Conservation (phyloP, 2,329 filamentous ascomycete genomes). For the Colletotrichum somersetense region DNA sequence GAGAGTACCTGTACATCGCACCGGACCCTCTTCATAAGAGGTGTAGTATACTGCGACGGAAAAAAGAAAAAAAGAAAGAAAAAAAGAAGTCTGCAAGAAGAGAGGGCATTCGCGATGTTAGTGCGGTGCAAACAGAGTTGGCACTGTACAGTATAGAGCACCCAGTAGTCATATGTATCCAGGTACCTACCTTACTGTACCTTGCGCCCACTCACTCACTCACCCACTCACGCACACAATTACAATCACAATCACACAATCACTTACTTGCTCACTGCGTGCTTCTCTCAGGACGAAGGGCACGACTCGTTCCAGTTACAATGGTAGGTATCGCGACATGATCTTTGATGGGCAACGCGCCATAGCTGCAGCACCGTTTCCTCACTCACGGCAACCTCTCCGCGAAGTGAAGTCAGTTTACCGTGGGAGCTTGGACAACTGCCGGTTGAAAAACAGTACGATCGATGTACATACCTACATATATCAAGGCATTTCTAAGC, state of each 20-base stretch:
- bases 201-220: not conserved
- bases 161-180: not conserved
- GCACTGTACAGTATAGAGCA: conserved; percentile 8
- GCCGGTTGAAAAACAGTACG: not conserved
- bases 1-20: not conserved
- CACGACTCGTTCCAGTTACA: not conserved
- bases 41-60: not conserved
- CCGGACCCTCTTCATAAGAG: not conserved
- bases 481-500: not conserved
- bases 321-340: not conserved
- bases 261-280: not conserved
- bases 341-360: not conserved
- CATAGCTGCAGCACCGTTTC: too few species aligned
- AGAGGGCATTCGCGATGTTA: conserved; percentile 17
- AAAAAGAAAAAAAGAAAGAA: not conserved
- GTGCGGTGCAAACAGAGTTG: not conserved
- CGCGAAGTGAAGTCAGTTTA: not conserved
- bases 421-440: not conserved
- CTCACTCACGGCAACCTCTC: too few species aligned
- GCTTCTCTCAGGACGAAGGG: not conserved
- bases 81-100: not conserved
- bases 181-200: not conserved
- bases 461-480: too few species aligned
- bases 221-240: not conserved
- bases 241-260: too few species aligned